These are phyloP conservation scores for Umbelopsis vinacea DNA, from an alignment of 192 early-diverging fungal species.

Conservation along the genomic window DNA sequence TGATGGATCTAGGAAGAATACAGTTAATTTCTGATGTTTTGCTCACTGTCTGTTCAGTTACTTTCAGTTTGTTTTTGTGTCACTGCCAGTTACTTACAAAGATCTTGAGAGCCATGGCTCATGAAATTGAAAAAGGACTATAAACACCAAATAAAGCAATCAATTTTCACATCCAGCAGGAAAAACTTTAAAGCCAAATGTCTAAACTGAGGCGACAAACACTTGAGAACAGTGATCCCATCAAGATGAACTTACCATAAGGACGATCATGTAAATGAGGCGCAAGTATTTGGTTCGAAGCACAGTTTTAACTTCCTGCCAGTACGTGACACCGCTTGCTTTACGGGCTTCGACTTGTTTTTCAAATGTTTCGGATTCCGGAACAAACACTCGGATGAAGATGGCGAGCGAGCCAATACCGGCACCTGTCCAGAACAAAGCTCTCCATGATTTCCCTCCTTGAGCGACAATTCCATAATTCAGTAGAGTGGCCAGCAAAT, in stretches of 20 bases:
- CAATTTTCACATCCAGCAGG: background rate
- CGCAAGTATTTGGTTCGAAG: slow-evolving; percentile 59
- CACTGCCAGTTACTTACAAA: slow-evolving; percentile 27
- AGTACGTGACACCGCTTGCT: background rate
- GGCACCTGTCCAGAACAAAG: slow-evolving; percentile 70
- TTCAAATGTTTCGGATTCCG: slow-evolving; percentile 49
- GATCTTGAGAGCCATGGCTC: slow-evolving; percentile 71
- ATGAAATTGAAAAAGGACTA: slow-evolving; percentile 61
- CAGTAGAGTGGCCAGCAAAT: slow-evolving; percentile 64
- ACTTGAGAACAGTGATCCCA: too few species aligned
- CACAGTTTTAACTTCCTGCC: slow-evolving; percentile 23
- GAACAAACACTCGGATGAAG: slow-evolving; percentile 62
- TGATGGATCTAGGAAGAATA: slow-evolving; percentile 34
- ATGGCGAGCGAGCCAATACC: slow-evolving; percentile 62
- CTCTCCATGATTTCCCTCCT: slow-evolving; percentile 62
- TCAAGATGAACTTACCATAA: slow-evolving; percentile 46
- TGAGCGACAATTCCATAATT: slow-evolving; percentile 58
- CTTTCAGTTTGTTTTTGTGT: too few species aligned
- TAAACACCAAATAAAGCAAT: too few species aligned
- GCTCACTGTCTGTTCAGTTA: too few species aligned
- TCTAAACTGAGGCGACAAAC: too few species aligned
- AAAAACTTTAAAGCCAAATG: background rate
- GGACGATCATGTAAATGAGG: slow-evolving; percentile 53
- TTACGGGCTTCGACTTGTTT: too few species aligned
- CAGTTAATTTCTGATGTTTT: too few species aligned